phyloP scores from a whole-genome alignment of 345 rosid species.

The Hibiscus tridactylites region DNA sequence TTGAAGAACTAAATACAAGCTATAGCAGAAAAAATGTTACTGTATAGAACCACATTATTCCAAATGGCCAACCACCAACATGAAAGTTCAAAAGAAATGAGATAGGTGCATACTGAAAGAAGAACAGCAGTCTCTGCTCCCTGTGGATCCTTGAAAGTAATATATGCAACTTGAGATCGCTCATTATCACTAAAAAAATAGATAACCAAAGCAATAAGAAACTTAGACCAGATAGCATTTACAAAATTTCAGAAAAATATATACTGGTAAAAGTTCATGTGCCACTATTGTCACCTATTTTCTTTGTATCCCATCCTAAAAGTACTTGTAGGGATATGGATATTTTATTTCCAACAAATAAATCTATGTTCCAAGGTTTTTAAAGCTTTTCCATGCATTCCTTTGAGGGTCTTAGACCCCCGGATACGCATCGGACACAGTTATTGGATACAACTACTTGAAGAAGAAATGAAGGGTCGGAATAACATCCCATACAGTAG shows the following conservation, averaged over 20 bases:
- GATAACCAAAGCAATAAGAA: neutral
- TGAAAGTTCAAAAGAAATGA: slow-evolving; percentile 6
- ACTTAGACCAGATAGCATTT: neutral
- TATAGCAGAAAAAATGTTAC: neutral
- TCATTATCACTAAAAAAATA: slow-evolving; percentile 37
- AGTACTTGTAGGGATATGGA: neutral
- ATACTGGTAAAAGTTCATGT: neutral
- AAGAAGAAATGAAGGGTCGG: neutral
- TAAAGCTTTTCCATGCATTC: neutral
- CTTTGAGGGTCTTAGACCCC: neutral
- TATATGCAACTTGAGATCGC: slow-evolving; percentile 52
- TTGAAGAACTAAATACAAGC: neutral
- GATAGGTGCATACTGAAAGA: slow-evolving; percentile 48
- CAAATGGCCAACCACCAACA: neutral
- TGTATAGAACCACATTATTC: neutral
- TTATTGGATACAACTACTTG: neutral
- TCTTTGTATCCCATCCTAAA: neutral
- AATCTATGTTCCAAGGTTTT: neutral
- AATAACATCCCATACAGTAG: neutral
- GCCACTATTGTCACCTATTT: neutral
- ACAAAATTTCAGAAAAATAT: neutral
- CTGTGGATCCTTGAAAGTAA: slow-evolving; percentile 71
- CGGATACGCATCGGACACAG: neutral
- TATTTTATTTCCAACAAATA: neutral
- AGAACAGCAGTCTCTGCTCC: slow-evolving; percentile 89